Percentiles rank a stretch among this genome's conserved stretches.
phyloP scores from a whole-genome alignment of 768 basidiomycete genomes.

The Leucocoprinus sp. region DNA sequence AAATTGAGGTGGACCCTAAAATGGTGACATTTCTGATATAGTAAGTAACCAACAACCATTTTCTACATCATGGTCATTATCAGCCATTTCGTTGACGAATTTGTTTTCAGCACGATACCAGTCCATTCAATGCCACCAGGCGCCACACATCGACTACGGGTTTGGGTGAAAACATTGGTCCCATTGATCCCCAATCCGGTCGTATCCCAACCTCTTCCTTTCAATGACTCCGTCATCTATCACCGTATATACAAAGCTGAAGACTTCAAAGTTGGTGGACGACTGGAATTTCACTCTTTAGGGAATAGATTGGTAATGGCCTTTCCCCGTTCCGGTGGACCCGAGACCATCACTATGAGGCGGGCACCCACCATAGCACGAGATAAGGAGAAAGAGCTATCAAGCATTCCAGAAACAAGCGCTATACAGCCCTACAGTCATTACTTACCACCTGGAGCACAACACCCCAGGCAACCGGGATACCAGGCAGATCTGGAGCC shows the following conservation, averaged over 20 bases:
- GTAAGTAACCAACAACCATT: slow-evolving; percentile 27
- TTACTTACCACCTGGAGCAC: slow-evolving; percentile 7
- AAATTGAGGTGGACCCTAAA: slow-evolving; percentile 47
- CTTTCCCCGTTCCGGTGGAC: slow-evolving; percentile 25
- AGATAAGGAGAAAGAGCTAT: slow-evolving; percentile 7
- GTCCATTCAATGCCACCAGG: slow-evolving; percentile 44
- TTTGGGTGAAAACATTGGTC: slow-evolving; percentile 50
- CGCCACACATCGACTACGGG: slow-evolving; percentile 53
- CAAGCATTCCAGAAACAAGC: background rate
- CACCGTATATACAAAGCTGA: slow-evolving; percentile 63
- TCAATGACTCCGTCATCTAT: slow-evolving; percentile 45
- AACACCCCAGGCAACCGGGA: background rate
- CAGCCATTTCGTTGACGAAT: background rate
- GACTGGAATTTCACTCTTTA: slow-evolving; percentile 45
- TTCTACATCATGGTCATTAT: slow-evolving; percentile 4
- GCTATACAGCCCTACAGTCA: background rate
- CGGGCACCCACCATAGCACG: slow-evolving; percentile 13
- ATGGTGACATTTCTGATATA: slow-evolving; percentile 52
- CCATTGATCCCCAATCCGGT: slow-evolving; percentile 23
- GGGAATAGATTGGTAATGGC: slow-evolving; percentile 45
- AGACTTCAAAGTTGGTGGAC: slow-evolving; percentile 49
- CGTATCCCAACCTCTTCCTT: slow-evolving; percentile 26
- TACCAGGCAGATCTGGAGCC: background rate
- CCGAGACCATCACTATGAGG: slow-evolving; percentile 27
- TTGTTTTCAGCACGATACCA: slow-evolving; percentile 40